Conservation (phyloP, 2,329 filamentous ascomycete species). For the Botryotinia globosa region DNA sequence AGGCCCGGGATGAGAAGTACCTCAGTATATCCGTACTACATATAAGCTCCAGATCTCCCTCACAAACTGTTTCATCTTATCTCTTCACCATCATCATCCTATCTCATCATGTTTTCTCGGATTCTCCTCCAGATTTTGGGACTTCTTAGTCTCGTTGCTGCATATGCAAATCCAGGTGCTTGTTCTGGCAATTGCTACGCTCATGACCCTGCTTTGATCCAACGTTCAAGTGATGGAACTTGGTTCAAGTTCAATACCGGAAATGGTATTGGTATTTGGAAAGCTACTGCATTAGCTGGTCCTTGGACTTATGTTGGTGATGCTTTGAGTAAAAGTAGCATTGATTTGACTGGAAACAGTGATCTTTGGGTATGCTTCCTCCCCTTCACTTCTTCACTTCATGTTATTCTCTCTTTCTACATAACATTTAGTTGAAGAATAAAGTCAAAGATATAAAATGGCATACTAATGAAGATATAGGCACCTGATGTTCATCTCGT, state of each 20-base stretch:
- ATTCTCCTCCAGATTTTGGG: conserved; percentile 9
- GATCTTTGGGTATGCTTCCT: conserved; percentile 43
- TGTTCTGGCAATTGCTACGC: conserved; percentile 44
- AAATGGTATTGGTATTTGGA: conserved; percentile 42
- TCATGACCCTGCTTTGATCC: conserved; percentile 45
- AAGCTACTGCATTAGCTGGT: conserved; percentile 40
- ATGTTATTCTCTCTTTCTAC: background rate
- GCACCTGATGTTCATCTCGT: conserved; percentile 61
- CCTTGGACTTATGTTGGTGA: conserved; percentile 44
- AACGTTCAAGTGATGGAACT: conserved; percentile 42
- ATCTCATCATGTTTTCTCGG: background rate
- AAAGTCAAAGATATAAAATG: background rate
- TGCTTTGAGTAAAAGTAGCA: conserved; percentile 41
- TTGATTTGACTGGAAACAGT: conserved; percentile 38
- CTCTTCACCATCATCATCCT: background rate
- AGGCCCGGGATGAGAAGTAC: background rate
- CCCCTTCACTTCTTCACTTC: background rate
- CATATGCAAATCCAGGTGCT: conserved; percentile 40
- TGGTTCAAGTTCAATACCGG: conserved; percentile 46
- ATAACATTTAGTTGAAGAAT: background rate
- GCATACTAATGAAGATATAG: conserved; percentile 38
- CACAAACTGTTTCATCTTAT: background rate
- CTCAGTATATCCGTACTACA: background rate
- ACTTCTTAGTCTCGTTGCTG: conserved; percentile 23
- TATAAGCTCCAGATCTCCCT: background rate